Base-by-base conservation (phyloP, 495 filamentous ascomycete genomes). In the Xylaria flabelliformis region DNA sequence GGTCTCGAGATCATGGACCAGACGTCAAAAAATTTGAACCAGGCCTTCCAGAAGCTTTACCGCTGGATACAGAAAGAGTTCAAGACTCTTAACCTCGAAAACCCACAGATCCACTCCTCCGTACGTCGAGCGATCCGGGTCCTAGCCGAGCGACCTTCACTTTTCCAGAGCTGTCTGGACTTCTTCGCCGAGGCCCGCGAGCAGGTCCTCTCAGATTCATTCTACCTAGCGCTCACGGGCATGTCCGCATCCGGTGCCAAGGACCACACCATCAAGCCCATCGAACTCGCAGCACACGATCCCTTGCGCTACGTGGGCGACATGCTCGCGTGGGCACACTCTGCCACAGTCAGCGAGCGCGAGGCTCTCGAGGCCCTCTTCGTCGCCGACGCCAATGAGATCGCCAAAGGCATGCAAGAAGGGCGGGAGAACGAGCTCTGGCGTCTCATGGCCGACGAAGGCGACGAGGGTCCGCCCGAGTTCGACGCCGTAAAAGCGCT, bases 271-370 rank as follows among this genome's bases (percentile, higher is more conserved):
- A 88, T 92, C 32, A 98, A 98, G 72, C 94, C 97, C 0, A 99
- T 99, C 74, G 97, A 99, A 78, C 87, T 97, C 58, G 92, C 90
- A 42, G 94, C 96, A 13, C 94, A 98, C 76, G 96, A 99, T 77
- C 92, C 93, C 15, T 82, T 99, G 17, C 87, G 96, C 44, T 99
- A 98, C 77, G 90, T 97, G 24, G 95, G 96, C 26, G 96, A 99
- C 78, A 98, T 99, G 95, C 88, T 98, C 19, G 96, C 96, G 7
- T 99, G 96, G 96, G 90, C 91, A 3, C 96, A 99, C 78, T 98
- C 97, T 0, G 91, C 94, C 7, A 90, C 95, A 0, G 96, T 98
- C 0, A 95, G 94, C 24, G 96, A 99, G 80, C 88, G 93, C 55
- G 96, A 99, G 80, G 93, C 95, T 2, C 85, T 99, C 21, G 96